These are phyloP conservation scores for Phytophthora vignae DNA, from an alignment of 352 stramenopile genomes.

Conservation along the genomic window DNA sequence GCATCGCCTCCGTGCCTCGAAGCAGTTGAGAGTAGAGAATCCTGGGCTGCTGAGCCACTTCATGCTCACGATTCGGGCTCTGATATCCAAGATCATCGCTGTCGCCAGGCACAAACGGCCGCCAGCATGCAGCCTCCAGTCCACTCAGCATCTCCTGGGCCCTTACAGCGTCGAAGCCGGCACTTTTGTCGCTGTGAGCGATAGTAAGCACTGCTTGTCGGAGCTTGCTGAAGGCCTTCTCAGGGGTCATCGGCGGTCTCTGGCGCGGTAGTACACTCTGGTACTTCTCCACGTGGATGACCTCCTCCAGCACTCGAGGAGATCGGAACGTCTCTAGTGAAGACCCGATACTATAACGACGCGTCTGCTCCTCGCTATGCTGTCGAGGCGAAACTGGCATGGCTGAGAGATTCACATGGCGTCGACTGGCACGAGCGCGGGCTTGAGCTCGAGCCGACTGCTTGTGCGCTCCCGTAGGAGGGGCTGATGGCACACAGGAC, in stretches of 20 bases:
- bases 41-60: conserved; percentile 5
- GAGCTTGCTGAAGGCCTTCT: conserved; percentile 43
- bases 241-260: conserved; percentile 28
- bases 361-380: conserved; percentile 3
- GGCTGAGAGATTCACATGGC: conserved; percentile 14
- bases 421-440: conserved; percentile 27
- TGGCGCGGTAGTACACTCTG: background rate
- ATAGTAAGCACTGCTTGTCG: conserved; percentile 16
- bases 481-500: conserved; percentile 15
- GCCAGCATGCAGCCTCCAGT: conserved; percentile 54
- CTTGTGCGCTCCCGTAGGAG: conserved; percentile 32
- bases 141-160: conserved; percentile 31
- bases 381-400: conserved; percentile 6
- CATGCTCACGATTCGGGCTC: background rate
- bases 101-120: conserved; percentile 6
- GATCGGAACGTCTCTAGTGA: conserved; percentile 41
- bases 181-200: background rate
- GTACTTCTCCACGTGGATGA: conserved; percentile 40
- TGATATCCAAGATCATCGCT: background rate
- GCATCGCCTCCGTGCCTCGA: conserved; percentile 36
- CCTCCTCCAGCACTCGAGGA: conserved; percentile 37
- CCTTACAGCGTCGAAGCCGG: background rate
- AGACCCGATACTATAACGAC: conserved; percentile 1
- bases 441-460: conserved; percentile 35
- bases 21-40: conserved; percentile 49